Evolutionary conservation across 805 yeast species (phyloP).

Genomic region (Saccharomyces jurei): DNA sequence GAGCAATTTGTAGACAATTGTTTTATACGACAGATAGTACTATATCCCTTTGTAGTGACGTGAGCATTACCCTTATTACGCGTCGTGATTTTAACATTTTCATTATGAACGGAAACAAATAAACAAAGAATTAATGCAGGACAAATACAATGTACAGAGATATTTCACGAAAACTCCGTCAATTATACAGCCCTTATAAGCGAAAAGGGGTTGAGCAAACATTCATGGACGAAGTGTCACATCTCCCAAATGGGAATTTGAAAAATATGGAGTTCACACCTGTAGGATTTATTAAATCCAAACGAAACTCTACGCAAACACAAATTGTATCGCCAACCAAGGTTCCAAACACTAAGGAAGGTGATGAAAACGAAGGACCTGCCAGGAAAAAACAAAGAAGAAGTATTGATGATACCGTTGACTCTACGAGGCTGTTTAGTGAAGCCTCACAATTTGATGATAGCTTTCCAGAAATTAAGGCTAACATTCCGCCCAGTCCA

Average conservation of each 20-base stretch:
- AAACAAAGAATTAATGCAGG: neutral
- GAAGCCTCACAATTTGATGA: conserved; percentile 29
- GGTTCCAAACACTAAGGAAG: neutral
- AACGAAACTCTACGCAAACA: conserved; percentile 8
- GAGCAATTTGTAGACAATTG: conserved; percentile 5
- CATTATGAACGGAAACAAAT: conserved; percentile 6
- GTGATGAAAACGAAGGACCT: conserved; percentile 6
- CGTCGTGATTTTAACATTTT: neutral
- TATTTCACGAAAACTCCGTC: neutral
- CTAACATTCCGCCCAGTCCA: conserved; percentile 1
- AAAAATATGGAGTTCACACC: conserved; percentile 36
- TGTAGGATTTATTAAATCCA: conserved; percentile 30
- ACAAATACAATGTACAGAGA: neutral
- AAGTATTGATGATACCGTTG: conserved; percentile 19
- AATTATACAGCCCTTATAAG: neutral
- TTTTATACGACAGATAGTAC: too few species aligned
- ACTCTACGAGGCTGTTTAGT: conserved; percentile 22
- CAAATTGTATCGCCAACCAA: neutral
- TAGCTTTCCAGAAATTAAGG: conserved; percentile 20
- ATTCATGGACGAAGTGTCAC: conserved; percentile 8
- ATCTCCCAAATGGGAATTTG: conserved; percentile 19
- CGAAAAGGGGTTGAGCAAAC: neutral
- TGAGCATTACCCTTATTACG: neutral
- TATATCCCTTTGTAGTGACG: neutral
- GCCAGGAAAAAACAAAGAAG: conserved; percentile 12